These are phyloP conservation scores for Adenanthera pavonina DNA, from an alignment of 306 rosid genomes.

Conservation along the genomic window DNA sequence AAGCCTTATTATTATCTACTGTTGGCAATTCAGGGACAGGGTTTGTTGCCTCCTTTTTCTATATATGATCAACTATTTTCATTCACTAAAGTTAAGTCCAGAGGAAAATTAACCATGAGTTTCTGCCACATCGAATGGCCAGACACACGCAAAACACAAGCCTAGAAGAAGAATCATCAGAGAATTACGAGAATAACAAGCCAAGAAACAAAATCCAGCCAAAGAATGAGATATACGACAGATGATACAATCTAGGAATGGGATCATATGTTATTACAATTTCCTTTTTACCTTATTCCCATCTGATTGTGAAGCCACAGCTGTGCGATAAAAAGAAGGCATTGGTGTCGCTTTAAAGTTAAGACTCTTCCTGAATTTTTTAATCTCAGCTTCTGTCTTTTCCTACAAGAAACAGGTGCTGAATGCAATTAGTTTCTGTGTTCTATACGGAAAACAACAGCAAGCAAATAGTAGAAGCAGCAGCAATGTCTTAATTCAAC, in stretches of 20 bases:
- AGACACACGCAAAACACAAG: not conserved
- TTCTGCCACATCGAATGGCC: not conserved
- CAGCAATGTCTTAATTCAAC: not conserved
- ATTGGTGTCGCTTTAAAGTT: constrained; percentile 78
- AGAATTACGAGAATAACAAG: not conserved
- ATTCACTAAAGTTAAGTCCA: too few species aligned
- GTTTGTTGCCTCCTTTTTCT: too few species aligned
- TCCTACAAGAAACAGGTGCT: constrained; percentile 50
- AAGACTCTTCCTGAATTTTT: constrained; percentile 63
- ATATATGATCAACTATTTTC: too few species aligned
- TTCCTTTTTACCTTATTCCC: constrained; percentile 58
- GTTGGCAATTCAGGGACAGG: too few species aligned
- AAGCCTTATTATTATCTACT: too few species aligned
- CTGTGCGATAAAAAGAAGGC: constrained; percentile 65
- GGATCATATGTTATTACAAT: not conserved
- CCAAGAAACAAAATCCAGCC: not conserved
- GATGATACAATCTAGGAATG: not conserved
- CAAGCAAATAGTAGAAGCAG: not conserved
- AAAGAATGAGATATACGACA: not conserved
- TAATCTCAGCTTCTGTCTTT: constrained; percentile 69
- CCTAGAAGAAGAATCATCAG: not conserved
- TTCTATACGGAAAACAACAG: constrained; percentile 3
- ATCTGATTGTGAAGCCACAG: constrained; percentile 43
- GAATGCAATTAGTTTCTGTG: constrained; percentile 35
- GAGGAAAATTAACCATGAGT: too few species aligned